Percentiles rank a stretch among this genome's conserved stretches.
These are phyloP conservation scores for Picea glauca DNA, from an alignment of 75 land plant species.

Conservation along the genomic window DNA sequence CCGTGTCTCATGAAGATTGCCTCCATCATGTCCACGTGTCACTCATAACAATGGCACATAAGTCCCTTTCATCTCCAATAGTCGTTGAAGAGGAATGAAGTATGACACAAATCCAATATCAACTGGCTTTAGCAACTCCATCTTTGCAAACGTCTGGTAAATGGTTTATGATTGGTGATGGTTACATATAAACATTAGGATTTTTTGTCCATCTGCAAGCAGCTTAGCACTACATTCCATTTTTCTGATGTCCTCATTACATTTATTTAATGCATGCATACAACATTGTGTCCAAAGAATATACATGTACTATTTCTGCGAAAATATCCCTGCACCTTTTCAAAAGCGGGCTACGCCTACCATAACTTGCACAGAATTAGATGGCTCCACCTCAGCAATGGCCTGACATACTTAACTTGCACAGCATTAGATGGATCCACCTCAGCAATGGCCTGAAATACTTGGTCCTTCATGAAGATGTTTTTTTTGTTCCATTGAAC, in stretches of 20 bases:
- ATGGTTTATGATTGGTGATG: neutral
- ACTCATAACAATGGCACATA: neutral
- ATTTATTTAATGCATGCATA: neutral
- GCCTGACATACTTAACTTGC: neutral
- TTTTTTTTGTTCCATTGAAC: neutral
- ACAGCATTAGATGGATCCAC: neutral
- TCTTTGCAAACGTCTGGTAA: neutral
- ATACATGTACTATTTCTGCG: neutral
- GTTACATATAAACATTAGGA: neutral
- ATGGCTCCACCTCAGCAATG: neutral
- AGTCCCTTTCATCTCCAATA: neutral
- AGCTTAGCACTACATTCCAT: neutral
- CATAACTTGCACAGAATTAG: neutral
- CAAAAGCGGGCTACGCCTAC: neutral
- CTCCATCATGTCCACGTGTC: too few relatives aligned
- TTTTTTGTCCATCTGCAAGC: neutral
- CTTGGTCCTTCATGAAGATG: neutral
- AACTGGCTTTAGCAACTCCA: neutral
- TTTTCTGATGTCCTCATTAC: neutral
- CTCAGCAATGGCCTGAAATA: neutral
- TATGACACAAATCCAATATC: neutral
- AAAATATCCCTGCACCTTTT: neutral
- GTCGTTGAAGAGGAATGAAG: neutral
- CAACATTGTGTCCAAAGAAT: neutral
- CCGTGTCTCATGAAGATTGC: neutral